Percentiles rank a stretch among this genome's conserved stretches.
These are phyloP conservation scores for Ganoderma sp. DNA, from an alignment of 1,284 basidiomycete genomes.

Conservation along the genomic window DNA sequence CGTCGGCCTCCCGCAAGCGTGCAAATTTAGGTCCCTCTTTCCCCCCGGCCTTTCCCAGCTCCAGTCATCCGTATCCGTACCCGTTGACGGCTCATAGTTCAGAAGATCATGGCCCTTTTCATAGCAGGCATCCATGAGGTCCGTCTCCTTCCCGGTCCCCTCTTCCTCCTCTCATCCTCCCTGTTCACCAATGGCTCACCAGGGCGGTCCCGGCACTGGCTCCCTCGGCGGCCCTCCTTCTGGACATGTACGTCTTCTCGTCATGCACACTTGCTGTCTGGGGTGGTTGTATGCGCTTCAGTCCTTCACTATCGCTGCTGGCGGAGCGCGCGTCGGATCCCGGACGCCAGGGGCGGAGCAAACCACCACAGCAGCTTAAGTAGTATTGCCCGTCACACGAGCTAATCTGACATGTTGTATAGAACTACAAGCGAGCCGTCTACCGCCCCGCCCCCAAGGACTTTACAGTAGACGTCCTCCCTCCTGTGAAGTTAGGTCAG, in stretches of 20 bases:
- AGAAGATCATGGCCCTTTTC: conserved; percentile 15
- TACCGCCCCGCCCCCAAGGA: conserved; percentile 60
- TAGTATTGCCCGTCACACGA: background rate
- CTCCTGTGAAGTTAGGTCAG: conserved; percentile 63
- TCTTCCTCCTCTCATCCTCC: conserved; percentile 15
- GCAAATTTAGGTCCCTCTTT: conserved; percentile 25
- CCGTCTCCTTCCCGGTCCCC: conserved; percentile 13
- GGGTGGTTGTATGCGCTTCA: background rate
- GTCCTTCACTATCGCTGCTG: background rate
- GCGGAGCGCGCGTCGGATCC: conserved; percentile 13
- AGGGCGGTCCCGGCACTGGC: conserved; percentile 38
- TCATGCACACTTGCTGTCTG: background rate
- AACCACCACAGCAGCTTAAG: background rate
- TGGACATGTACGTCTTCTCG: conserved; percentile 36
- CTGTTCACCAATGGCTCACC: conserved; percentile 25
- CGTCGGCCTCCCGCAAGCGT: conserved; percentile 16
- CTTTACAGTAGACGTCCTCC: conserved; percentile 63
- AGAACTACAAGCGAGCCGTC: conserved; percentile 65
- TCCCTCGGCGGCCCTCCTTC: conserved; percentile 37
- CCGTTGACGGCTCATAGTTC: conserved; percentile 5
- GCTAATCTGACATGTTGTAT: conserved; percentile 14
- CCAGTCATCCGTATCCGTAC: background rate
- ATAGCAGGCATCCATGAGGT: conserved; percentile 14
- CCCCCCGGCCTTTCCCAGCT: conserved; percentile 11
- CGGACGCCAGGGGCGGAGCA: background rate